These are phyloP conservation scores for Sarcodon aspratus DNA, from an alignment of 768 basidiomycete genomes.

Conservation along the genomic window DNA sequence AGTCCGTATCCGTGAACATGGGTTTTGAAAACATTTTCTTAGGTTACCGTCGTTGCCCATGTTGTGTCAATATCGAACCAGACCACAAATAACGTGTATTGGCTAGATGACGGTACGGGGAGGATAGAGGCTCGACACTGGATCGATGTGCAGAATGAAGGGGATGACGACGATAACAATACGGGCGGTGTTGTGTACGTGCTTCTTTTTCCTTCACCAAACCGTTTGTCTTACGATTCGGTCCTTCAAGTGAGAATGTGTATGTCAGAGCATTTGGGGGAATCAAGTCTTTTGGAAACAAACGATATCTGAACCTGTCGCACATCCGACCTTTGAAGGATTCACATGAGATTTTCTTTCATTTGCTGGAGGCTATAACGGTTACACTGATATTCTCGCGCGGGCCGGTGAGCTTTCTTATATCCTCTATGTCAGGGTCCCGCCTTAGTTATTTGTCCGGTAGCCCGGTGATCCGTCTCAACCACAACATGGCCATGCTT, in stretches of 20 bases:
- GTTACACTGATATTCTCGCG: constrained; percentile 55
- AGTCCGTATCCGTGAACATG: constrained; percentile 1
- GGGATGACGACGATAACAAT: constrained; percentile 35
- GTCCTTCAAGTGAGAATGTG: constrained; percentile 44
- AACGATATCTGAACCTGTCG: constrained; percentile 71
- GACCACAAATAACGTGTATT: constrained; percentile 72
- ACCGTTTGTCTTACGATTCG: neutral
- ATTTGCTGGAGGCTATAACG: constrained; percentile 64
- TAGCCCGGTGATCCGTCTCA: neutral
- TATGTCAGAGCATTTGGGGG: constrained; percentile 77
- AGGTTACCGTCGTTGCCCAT: constrained; percentile 71
- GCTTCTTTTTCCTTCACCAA: neutral
- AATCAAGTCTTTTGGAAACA: constrained; percentile 73
- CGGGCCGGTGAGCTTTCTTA: constrained; percentile 36
- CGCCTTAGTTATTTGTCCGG: constrained; percentile 4
- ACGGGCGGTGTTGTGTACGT: constrained; percentile 35
- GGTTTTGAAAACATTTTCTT: neutral
- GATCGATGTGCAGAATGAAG: constrained; percentile 55
- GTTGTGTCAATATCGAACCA: constrained; percentile 57
- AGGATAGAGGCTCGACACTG: constrained; percentile 71
- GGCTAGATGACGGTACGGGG: constrained; percentile 82
- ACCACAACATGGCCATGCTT: constrained; percentile 1
- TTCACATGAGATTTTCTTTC: constrained; percentile 71
- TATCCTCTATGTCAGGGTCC: constrained; percentile 11
- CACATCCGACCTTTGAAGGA: constrained; percentile 62